phyloP scores from a whole-genome alignment of 2,329 filamentous ascomycete genomes.

The Aspergillus pseudotamarii region DNA sequence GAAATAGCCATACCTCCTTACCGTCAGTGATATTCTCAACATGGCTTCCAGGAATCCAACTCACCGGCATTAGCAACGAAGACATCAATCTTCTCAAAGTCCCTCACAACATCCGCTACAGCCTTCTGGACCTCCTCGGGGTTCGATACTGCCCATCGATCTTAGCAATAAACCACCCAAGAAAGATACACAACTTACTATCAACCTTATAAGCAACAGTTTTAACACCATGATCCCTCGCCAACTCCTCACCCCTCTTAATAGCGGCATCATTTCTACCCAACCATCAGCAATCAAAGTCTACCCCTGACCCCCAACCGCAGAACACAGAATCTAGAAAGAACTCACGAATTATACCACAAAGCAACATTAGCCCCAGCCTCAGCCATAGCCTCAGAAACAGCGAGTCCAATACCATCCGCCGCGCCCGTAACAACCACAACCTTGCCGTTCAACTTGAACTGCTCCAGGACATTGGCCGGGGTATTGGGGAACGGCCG shows the following conservation, averaged over 20 bases:
- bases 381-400: slow-evolving; percentile 52
- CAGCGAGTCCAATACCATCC: slow-evolving; percentile 50
- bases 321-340: neutral
- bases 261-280: slow-evolving; percentile 39
- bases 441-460: slow-evolving; percentile 44
- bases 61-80: slow-evolving; percentile 51
- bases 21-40: too few species aligned
- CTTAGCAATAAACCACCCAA: neutral
- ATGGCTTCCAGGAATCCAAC: too few species aligned
- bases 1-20: slow-evolving; percentile 53
- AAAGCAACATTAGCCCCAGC: slow-evolving; percentile 47
- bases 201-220: slow-evolving; percentile 50
- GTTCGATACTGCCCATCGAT: slow-evolving; percentile 42
- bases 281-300: neutral
- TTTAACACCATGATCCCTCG: slow-evolving; percentile 39
- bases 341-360: slow-evolving; percentile 43
- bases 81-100: slow-evolving; percentile 49
- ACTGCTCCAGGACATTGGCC: slow-evolving; percentile 50
- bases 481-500: slow-evolving; percentile 44
- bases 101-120: slow-evolving; percentile 37
- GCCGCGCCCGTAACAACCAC: slow-evolving; percentile 51
- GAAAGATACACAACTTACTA: slow-evolving; percentile 15
- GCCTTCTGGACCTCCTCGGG: slow-evolving; percentile 38
- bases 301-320: neutral
- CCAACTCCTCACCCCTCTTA: slow-evolving; percentile 38